Base-by-base conservation (phyloP, 2,329 filamentous ascomycete genomes). In the Rosellinia necatrix region DNA sequence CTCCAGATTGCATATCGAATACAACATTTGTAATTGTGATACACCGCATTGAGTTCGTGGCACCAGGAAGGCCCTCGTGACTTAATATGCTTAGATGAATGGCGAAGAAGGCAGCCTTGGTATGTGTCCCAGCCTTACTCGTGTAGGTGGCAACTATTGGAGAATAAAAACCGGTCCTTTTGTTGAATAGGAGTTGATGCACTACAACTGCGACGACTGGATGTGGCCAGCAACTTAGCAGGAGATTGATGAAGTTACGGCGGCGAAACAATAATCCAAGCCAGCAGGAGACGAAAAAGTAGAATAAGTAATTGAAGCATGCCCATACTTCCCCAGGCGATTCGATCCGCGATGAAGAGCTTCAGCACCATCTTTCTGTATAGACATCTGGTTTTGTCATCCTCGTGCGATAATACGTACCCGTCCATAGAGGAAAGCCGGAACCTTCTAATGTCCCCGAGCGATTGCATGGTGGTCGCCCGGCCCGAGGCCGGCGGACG, bases 341-440 rank as follows among this genome's bases (percentile, higher is more conserved):
- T 59, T 13, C 69, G 69, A 44, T 81, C 74, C 4, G 79, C 76
- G 12, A 81, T 43, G 37, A 83, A 78, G 13, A 80, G 59, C 47
- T 68, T 72, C 47, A 76, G 49, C 7, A 81, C 70, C 2, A 73
- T 62, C 3, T 65, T 58, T 27, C 71, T 62, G 57, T 83, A 82
- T 1, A 49, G 25, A 19, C 30, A 62, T 63, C 69, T 71, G 24
- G 66, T 56, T 25, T 48, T 21, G 6, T 46, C 30, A 22, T 74
- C 65, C 19, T 68, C 68, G 7, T 73, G 64, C 7, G 64, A 53
- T 13, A 81, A 64, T 4, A 81, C 72, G 56, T 75, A 81, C 10
- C 72, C 77, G 59, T 83, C 80, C 77, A 83, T 79, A 19, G 76
- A 72, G 1, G 79, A 81, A 12, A 78, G 76, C 29, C 77, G 75